Evolutionary conservation across 495 filamentous ascomycete genomes (phyloP), one percentile per base, ranked within the genome.

Genomic region (Penicillium atrosanguineum): DNA sequence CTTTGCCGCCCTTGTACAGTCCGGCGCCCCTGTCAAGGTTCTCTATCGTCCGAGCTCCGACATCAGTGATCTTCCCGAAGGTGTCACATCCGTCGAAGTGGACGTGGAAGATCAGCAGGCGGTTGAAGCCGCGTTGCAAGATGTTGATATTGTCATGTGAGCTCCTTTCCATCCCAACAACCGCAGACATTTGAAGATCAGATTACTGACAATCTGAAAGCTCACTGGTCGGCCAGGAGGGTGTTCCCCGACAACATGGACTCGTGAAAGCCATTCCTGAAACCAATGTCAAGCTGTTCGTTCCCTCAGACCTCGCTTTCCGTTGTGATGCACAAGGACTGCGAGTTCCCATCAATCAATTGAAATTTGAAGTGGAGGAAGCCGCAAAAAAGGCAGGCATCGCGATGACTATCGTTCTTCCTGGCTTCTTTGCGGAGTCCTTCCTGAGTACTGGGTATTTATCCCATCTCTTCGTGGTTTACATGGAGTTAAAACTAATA

Each of bases 111-210:
- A 65, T 46, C 48, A 62, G 28, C 44, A 52, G 12, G 40, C 55
- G 20, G 20, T 65, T 18, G 40, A 46, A 6, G 47, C 21, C 6
- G 46, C 46, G 5, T 31, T 65, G 15, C 21, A 59, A 23, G 59
- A 62, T 53, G 55, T 65, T 23, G 62, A 65, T 44, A 65, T 65
- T 44, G 43, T 65, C 7, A 62, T 65, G 62, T 65, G 16, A 52
- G 52, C 8, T 14, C 4, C 6, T 29, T 12, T 3, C 7, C 11
- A 12, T 26, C 20, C 23, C 9, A 23, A 3, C 3, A 5, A 19
- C 12, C 15, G 4, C 7, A 11, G 19, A 8, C 1, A 7, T 15
- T 45, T 7, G 9, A 7, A 44, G 8, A 15, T 44, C 42, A 15
- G 7, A 44, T 44, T 20, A 7, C 42, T 23, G 19, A 23, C 20